Base-by-base conservation (phyloP, 2,329 filamentous ascomycete genomes). In the Zopfia rhizophila region DNA sequence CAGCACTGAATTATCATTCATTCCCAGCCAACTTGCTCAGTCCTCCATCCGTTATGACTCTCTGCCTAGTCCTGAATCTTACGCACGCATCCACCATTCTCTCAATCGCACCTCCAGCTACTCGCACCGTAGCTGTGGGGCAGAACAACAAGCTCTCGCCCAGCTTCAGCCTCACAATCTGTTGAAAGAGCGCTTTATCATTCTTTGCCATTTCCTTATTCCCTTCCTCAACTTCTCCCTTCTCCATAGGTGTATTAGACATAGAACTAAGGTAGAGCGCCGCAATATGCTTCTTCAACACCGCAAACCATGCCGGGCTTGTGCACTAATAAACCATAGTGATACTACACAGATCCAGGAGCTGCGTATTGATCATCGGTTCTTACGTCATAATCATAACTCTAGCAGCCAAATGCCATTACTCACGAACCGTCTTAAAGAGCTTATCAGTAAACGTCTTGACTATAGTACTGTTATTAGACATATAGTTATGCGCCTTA, bases 401-500 rank as follows among this genome's bases (percentile, higher is more conserved):
- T 0, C 88, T 78, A 0, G 81, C 77, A 0, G 78, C 87, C 1
- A 85, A 69, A 61, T 92, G 88, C 0, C 88, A 82, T 68, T 92
- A 88, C 19, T 86, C 76, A 0, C 88, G 80, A 52, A 92, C 86
- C 0, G 82, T 80, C 0, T 78, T 75, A 0, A 90, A 73, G 0
- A 91, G 72, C 0, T 76, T 78, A 5, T 85, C 77, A 0, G 87
- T 90, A 30, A 91, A 58, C 1, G 38, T 14, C 8, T 39, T 42
- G 1, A 42, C 48, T 3, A 52, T 73, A 3, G 72, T 64, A 1
- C 82, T 81, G 33, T 83, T 82, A 0, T 75, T 61, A 0, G 77
- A 78, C 78, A 90, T 83, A 64, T 85, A 90, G 68, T 91, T 91
- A 65, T 93, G 89, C 0, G 89, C 89, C 63, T 92, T 87, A 51